phyloP scores from a whole-genome alignment of 2,329 filamentous ascomycete genomes.

The Colletotrichum somersetense region DNA sequence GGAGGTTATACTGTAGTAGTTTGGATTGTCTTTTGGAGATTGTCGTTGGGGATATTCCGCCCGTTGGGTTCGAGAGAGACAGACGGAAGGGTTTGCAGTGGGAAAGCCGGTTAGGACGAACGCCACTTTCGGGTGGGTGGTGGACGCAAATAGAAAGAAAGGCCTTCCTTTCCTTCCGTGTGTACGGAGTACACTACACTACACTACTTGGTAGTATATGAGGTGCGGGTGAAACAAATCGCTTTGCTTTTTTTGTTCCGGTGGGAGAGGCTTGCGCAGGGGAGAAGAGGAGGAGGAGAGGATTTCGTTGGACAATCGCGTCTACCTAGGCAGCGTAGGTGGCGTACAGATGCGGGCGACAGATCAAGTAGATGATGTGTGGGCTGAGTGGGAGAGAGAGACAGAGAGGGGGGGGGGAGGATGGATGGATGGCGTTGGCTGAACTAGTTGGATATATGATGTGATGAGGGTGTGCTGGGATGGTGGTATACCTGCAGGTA shows the following conservation, averaged over 20 bases:
- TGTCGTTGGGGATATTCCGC: conserved; percentile 1
- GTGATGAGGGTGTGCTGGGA: background rate
- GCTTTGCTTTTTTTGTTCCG: conserved; percentile 1
- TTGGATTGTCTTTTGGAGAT: background rate
- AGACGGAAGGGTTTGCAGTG: background rate
- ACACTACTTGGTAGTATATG: background rate
- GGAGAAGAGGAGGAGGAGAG: background rate
- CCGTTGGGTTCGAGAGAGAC: background rate
- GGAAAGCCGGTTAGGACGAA: background rate
- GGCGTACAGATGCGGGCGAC: background rate
- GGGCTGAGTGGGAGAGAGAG: background rate
- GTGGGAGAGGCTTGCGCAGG: background rate
- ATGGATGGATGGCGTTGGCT: background rate
- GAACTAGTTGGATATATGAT: background rate
- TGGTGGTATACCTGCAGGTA: background rate
- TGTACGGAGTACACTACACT: no score
- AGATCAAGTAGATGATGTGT: background rate
- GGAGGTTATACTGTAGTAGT: background rate
- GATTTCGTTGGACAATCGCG: conserved; percentile 3
- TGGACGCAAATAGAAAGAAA: conserved; percentile 3
- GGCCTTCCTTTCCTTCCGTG: no score
- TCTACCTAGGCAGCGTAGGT: background rate
- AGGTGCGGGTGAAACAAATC: conserved; percentile 2
- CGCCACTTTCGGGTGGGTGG: background rate
- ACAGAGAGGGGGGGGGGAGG: background rate